Evolutionary conservation across 2,329 filamentous ascomycete species (phyloP).

Genomic region (Aspergillus vadensis): DNA sequence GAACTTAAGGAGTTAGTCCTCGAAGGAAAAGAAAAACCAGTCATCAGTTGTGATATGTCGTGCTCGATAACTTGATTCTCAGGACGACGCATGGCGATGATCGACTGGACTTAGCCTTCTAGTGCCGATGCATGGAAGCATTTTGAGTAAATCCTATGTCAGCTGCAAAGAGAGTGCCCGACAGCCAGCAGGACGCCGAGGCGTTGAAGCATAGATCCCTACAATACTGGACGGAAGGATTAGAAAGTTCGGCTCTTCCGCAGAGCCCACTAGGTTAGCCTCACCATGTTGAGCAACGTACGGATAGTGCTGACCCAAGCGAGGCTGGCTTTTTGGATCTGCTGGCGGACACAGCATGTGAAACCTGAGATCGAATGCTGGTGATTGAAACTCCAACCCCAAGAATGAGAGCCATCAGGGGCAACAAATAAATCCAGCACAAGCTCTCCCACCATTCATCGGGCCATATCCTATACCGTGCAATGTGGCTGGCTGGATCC

Average conservation of each 20-base stretch:
- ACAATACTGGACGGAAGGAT: background rate
- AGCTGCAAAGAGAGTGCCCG: background rate
- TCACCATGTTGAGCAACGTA: background rate
- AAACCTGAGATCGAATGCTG: background rate
- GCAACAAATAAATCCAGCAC: background rate
- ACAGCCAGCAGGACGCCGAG: background rate
- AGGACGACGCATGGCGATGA: background rate
- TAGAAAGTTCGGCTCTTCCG: background rate
- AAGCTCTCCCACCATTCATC: background rate
- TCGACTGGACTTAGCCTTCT: background rate
- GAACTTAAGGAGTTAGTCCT: background rate
- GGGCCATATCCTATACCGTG: background rate
- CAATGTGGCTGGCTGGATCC: background rate
- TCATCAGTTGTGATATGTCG: background rate
- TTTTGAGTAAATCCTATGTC: background rate
- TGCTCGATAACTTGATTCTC: background rate
- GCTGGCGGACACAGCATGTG: background rate
- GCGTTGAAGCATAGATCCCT: background rate
- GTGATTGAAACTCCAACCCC: background rate
- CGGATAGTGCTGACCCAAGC: background rate
- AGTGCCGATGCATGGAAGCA: conserved; percentile 1
- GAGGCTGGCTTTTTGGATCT: background rate
- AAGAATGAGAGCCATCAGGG: background rate
- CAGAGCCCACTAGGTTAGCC: background rate
- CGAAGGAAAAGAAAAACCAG: background rate